Conservation (phyloP, 2,329 filamentous ascomycete species). For the Penicillium nordicum region DNA sequence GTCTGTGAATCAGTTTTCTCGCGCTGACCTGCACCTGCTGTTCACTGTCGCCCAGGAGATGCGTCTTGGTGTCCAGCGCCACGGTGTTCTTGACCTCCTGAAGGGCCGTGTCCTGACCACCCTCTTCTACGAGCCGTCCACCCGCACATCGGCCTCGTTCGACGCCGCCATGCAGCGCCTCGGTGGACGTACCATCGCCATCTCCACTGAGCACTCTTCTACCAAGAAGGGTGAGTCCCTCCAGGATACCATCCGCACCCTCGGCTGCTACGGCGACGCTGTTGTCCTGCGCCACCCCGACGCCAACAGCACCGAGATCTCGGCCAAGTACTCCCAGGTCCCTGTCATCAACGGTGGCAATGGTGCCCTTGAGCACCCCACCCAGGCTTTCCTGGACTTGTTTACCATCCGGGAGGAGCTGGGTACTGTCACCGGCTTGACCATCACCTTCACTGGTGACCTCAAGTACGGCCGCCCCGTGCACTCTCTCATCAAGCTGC, state of each 20-base stretch:
- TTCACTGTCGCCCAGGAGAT: constrained; percentile 98
- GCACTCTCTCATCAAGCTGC: constrained; percentile 89
- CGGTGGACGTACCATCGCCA: constrained; percentile 77
- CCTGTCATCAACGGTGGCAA: constrained; percentile 98
- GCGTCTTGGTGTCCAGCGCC: constrained; percentile 88
- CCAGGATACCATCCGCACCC: constrained; percentile 87
- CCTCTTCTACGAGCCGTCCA: constrained; percentile 97
- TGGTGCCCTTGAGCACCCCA: constrained; percentile 92
- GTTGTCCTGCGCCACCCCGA: constrained; percentile 93
- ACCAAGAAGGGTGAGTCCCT: constrained; percentile 92
- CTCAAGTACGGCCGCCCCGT: constrained; percentile 90
- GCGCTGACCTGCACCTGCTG: constrained; percentile 82
- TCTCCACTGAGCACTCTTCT: constrained; percentile 79
- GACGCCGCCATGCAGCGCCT: constrained; percentile 98
- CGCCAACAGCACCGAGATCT: constrained; percentile 73
- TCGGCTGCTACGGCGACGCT: constrained; percentile 91
- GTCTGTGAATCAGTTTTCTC: constrained; percentile 85
- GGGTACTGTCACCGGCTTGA: constrained; percentile 90
- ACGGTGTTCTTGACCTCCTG: constrained; percentile 83
- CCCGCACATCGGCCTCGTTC: constrained; percentile 90
- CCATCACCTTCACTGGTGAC: constrained; percentile 93
- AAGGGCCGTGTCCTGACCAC: constrained; percentile 83
- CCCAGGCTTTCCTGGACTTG: constrained; percentile 93
- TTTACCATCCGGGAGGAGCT: constrained; percentile 98
- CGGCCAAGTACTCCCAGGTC: constrained; percentile 81